A percentile compares a stretch with the other conserved stretches of the same genome.
phyloP scores from a whole-genome alignment of 306 rosid species.

The Rosa lucieae region DNA sequence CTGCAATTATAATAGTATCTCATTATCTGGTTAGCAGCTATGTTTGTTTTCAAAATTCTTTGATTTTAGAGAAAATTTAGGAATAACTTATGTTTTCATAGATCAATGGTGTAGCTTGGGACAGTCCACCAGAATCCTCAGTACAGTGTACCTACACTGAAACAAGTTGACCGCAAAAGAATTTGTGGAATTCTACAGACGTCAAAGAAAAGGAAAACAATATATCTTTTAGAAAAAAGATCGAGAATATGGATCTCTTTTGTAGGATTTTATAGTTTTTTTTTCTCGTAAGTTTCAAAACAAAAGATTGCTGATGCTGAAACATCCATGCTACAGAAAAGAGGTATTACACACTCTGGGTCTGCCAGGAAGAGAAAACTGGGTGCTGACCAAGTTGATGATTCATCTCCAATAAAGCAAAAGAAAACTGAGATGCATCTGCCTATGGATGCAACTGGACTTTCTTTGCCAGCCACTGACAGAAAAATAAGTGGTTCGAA shows the following conservation, averaged over 20 bases:
- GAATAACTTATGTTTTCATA: neutral
- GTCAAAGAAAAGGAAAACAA: neutral
- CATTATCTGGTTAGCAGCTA: neutral
- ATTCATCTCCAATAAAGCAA: constrained; percentile 35
- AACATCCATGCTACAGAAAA: constrained; percentile 39
- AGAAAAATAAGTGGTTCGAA: constrained; percentile 27
- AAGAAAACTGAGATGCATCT: constrained; percentile 30
- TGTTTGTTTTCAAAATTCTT: neutral
- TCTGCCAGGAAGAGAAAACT: constrained; percentile 61
- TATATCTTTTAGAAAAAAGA: neutral
- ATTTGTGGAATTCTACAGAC: neutral
- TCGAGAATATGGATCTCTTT: neutral
- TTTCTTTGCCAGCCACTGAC: constrained; percentile 18
- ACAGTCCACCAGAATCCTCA: neutral
- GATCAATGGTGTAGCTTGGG: neutral
- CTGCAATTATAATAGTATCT: neutral
- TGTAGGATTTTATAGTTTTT: neutral
- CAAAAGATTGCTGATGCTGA: neutral
- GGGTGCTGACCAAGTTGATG: constrained; percentile 22
- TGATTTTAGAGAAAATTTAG: neutral
- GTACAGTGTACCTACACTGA: neutral
- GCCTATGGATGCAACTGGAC: constrained; percentile 18
- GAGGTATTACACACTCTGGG: constrained; percentile 53
- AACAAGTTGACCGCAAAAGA: neutral
- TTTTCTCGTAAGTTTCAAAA: neutral